Evolutionary conservation across 75 land plant species (phyloP), one percentile per base, ranked within the genome.

Genomic region (Ceratopteris richardii): DNA sequence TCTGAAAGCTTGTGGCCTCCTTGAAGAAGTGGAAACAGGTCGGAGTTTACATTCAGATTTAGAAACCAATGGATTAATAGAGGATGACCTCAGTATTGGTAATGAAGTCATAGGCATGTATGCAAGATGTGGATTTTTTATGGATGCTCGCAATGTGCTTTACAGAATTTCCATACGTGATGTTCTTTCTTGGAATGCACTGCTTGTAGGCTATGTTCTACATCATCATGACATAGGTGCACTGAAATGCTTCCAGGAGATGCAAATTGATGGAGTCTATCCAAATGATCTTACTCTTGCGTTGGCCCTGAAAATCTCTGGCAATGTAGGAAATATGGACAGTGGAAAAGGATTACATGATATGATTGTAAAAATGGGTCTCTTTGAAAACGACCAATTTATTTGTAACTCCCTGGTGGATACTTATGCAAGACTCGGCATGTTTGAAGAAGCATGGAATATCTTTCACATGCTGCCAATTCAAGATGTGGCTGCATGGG

Each of bases 161-260:
- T 3, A 20, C 23, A 54, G 17, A 6, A 7, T 54, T 16, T 16
- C 57, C 9, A 3, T 22, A 11, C 29, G 57, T 11, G 14, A 74
- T 37, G 1, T 27, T 7, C 13, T 65, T 40, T 37, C 81, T 40
- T 75, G 74, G 56, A 69, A 65, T 69, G 81, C 59, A 0, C 47
- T 82, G 67, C 69, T 78, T 5, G 68, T 70, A 10, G 76, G 81
- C 17, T 66, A 74, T 13, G 78, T 70, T n/a, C 27, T 66, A 24
- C 73, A 72, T 43, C 81, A 81, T 9, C 37, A 66, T 1, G 79
- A 61, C 24, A 18, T 57, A 22, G 44, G 61, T 46, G 75, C 79
- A 23, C 33, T 82, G 31, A 43, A 54, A 11, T 12, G 68, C 10
- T 78, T 82, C 67, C 47, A 62, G 0, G 60, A 82, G 19, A 74